Conservation (phyloP, 163 green algal genomes). For the Picocystis sp. region DNA sequence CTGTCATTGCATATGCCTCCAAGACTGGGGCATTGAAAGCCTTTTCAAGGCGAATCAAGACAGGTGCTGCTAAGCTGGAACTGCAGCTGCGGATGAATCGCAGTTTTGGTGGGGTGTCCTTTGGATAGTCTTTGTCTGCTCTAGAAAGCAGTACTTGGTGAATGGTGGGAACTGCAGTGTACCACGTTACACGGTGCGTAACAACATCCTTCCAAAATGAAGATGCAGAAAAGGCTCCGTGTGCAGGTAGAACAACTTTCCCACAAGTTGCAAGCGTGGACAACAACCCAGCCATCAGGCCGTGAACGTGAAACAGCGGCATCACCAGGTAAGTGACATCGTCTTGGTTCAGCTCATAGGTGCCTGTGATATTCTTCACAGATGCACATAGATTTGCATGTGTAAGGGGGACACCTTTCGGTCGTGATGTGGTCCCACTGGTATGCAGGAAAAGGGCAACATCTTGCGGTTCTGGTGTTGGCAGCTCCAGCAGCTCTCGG, state of each 20-base stretch:
- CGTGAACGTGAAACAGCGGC: constrained; percentile 79
- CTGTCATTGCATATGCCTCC: constrained; percentile 50
- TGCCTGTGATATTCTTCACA: constrained; percentile 54
- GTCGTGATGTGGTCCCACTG: constrained; percentile 51
- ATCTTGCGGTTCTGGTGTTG: constrained; percentile 27
- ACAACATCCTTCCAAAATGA: constrained; percentile 51
- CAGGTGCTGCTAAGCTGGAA: constrained; percentile 41
- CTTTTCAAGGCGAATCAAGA: constrained; percentile 47
- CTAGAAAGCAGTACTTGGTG: constrained; percentile 57
- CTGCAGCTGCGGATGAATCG: constrained; percentile 67
- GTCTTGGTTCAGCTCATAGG: constrained; percentile 46
- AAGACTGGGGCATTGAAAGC: constrained; percentile 35
- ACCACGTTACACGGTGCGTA: constrained; percentile 44
- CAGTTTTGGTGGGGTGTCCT: constrained; percentile 32
- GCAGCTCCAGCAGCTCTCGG: no score
- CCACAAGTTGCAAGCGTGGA: constrained; percentile 36
- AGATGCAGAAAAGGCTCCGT: constrained; percentile 39
- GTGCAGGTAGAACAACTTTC: constrained; percentile 36
- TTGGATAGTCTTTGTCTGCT: constrained; percentile 39
- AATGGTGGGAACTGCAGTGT: constrained; percentile 73
- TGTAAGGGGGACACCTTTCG: constrained; percentile 67
- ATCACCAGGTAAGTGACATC: constrained; percentile 52
- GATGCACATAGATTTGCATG: constrained; percentile 56
- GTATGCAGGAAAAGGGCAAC: constrained; percentile 75
- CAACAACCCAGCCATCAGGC: constrained; percentile 65